Percentiles rank a stretch among this genome's conserved stretches.
phyloP scores from a whole-genome alignment of 164 flowering plant genomes.

The Annona cherimola region DNA sequence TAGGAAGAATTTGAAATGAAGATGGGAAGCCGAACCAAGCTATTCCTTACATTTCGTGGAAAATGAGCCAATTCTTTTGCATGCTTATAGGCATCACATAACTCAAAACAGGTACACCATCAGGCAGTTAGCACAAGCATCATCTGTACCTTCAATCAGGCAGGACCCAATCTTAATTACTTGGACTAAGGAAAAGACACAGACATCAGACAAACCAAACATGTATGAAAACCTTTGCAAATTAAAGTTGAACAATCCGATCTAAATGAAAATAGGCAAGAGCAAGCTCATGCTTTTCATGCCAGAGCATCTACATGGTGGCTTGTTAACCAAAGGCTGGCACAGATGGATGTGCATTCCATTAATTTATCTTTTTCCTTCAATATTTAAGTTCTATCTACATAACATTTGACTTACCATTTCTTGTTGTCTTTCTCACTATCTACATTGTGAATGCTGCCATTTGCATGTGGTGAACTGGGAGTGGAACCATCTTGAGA shows the following conservation, averaged over 20 bases:
- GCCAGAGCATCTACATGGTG: neutral
- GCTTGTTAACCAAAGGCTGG: neutral
- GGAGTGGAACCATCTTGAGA: slow-evolving; percentile 38
- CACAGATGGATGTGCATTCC: neutral
- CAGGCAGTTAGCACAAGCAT: too few relatives aligned
- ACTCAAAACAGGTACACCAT: too few relatives aligned
- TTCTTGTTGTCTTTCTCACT: slow-evolving; percentile 22
- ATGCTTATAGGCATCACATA: too few relatives aligned
- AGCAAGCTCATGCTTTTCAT: neutral
- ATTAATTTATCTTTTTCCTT: neutral
- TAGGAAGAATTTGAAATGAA: too few relatives aligned
- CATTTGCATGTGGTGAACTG: slow-evolving; percentile 28
- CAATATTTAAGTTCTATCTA: neutral
- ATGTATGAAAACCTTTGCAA: neutral
- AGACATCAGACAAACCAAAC: neutral
- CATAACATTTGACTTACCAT: slow-evolving; percentile 28
- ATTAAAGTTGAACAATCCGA: neutral
- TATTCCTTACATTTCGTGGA: too few relatives aligned
- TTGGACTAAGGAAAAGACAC: neutral
- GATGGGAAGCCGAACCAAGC: too few relatives aligned
- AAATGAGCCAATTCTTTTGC: too few relatives aligned
- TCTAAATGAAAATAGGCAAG: neutral
- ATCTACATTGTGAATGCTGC: slow-evolving; percentile 27
- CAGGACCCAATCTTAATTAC: neutral
- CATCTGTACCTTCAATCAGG: neutral